Base-by-base conservation (phyloP, 768 basidiomycete genomes). In the Tylopilus rubrobrunneus region DNA sequence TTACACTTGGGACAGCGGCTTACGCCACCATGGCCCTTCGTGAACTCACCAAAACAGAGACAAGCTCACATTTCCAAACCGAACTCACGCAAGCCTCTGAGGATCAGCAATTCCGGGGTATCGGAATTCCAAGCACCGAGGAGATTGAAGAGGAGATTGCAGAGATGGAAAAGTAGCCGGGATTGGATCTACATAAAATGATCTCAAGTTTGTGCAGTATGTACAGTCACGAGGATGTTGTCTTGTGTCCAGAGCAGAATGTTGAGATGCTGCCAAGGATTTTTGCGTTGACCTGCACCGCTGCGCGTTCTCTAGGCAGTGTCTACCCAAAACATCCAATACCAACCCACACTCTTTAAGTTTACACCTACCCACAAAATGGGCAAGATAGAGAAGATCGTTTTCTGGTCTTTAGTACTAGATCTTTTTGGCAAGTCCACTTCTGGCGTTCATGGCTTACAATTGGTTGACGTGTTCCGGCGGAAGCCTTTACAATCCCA, bases 11-110 rank as follows among this genome's bases (percentile, higher is more conserved):
- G 14, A 92, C 92, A 7, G 89, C 92, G 0, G 87, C 92, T 5
- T 99, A 98, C 71, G 97, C 97, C 2, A 99, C 97, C 2, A 99
- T 99, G 97, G 96, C 95, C 4, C 70, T 99, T 60, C 83, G 93
- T 40, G 93, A 97, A 72, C 83, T 97, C 42, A 93, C 94, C 14
- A 98, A 96, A 74, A 91, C 88, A 33, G 94, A 98, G 64, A 98
- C 95, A 19, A 93, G 92, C 67, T 87, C 92, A 39, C 92, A 93
- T 63, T 86, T 85, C 73, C 95, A 97, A 67, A 88, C 79, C n/a
- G 74, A 75, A 59, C 76, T 94, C 56, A 94, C 92, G 12, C 78
- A 77, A 49, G 77, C 80, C 31, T 85, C 89, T 21, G 90, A 89
- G 67, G 92, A 94, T 65, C 92, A 94, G 67, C 83, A 83, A 61